Evolutionary conservation across 805 yeast genomes (phyloP), one percentile per base, ranked within the genome.

Genomic region (Sugiyamaella americana): DNA sequence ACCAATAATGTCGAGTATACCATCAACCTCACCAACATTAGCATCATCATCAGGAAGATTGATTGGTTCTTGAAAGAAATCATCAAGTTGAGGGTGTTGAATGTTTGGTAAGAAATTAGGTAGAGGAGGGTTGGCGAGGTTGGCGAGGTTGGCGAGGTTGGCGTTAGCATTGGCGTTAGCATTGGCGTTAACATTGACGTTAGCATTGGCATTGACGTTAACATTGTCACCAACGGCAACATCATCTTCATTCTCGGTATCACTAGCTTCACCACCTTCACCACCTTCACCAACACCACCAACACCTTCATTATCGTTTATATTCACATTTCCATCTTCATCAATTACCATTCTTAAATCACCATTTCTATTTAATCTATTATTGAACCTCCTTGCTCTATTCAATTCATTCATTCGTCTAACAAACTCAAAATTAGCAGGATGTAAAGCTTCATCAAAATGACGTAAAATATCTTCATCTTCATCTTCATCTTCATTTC

Each of bases 1-100:
- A 11, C 60, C 63, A 11, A 60, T 43, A n/a, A 61, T 48, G 16
- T 61, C 64, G 18, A 58, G 43, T 8, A 61, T 43, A 3, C 63
- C 67, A 17, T 56, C 62, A 13, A 51, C 47, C 17, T 53, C 52
- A 16, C 56, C 56, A 16, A 47, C 56, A 10, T 54, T 18, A 5
- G 8, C 29, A 5, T 21, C 18, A 17, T 19, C 37, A 8, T 44
- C 44, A 13, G 30, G 36, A 5, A 32, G 40, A 34, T 16, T 22
- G 24, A 19, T 18, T 10, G 16, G 22, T 4, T 13, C 38, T 8
- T 16, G 10, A 35, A 26, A 26, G 32, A 26, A 26, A 26, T 26
- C 32, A 26, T 26, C 32, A n/a, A n/a, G n/a, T n/a, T n/a, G n/a
- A n/a, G n/a, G n/a, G n/a, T n/a, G n/a, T n/a, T n/a, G n/a, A n/a